A percentile compares a stretch with the other conserved stretches of the same genome.
Conservation (phyloP, 257 asterid species). For the Nicotiana knightiana region DNA sequence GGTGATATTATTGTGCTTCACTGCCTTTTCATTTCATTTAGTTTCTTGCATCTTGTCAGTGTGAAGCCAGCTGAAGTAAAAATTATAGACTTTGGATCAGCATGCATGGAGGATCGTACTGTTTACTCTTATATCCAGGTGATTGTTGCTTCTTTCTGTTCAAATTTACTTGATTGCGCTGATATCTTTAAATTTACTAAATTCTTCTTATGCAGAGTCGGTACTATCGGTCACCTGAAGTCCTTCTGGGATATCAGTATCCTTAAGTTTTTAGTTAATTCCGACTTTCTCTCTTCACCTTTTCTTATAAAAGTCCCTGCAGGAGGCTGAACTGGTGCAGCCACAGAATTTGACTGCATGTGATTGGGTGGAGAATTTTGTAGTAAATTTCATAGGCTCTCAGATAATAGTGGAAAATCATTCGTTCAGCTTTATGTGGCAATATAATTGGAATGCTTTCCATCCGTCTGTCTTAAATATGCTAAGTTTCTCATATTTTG, state of each 20-base stretch:
- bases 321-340: neutral
- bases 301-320: neutral
- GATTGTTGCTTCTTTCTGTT: constrained; percentile 13
- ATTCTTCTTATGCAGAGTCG: constrained; percentile 72
- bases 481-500: neutral
- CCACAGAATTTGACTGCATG: neutral
- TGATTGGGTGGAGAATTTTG: neutral
- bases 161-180: constrained; percentile 13
- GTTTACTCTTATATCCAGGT: constrained; percentile 99
- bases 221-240: constrained; percentile 98
- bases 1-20: constrained; percentile 1
- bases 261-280: constrained; percentile 34
- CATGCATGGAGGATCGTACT: constrained; percentile 93
- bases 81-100: constrained; percentile 98
- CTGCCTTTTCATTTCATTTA: neutral
- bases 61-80: constrained; percentile 89
- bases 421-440: neutral
- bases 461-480: neutral
- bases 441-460: neutral
- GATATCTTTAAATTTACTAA: constrained; percentile 18
- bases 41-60: constrained; percentile 46
- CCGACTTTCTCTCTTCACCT: neutral
- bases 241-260: constrained; percentile 99
- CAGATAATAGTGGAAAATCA: neutral
- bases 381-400: neutral